Evolutionary conservation across 1,139 yeast species (phyloP), one percentile per base, ranked within the genome.

Genomic region (Geotrichum aggregatum): DNA sequence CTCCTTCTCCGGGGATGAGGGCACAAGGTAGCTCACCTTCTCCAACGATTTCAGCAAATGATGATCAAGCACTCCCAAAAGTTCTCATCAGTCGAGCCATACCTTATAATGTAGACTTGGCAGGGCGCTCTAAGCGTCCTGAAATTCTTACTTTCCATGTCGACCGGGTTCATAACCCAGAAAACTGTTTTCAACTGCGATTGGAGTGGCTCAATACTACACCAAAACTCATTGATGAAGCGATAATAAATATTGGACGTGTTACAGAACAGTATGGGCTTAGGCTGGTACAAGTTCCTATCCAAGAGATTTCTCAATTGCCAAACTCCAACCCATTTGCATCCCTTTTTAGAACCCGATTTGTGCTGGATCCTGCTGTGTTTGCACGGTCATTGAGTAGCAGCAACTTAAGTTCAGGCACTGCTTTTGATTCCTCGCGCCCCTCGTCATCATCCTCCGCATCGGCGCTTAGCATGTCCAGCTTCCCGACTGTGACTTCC

Each of bases 181-280:
- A 88, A 57, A 95, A 91, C 63, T 91, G 98, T 63, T 94, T 83
- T 71, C 98, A 91, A 63, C 77, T 94, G 35, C 75, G 96, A 50
- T 70, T 92, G 28, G 97, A 92, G 67, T 94, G 99, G 98, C 72
- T 92, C 36, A 87, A 87, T 56, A 83, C 96, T 0, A 88, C 98
- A 0, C 86, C 95, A 0, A 86, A 84, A 63, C 76, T 92, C 47
- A 83, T 94, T 54, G 98, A 94, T 60, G 97, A 92, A 61, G 75
- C 88, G n/a, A 77, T 94, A 30, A 83, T 77, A 40, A 79, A 80
- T 49, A 84, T 97, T 86, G 79, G 89, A 0, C 76, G 96, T 54
- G 73, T 84, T 43, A 88, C 96, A 61, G 95, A 87, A 57, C 70
- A 94, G 50, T 89, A 87, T 65, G 98, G 98, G 0, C 74, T 91